A percentile compares a stretch with the other conserved stretches of the same genome.
Evolutionary conservation across 176 grass and related monocot genomes (phyloP).

Genomic region (Poa pratensis): DNA sequence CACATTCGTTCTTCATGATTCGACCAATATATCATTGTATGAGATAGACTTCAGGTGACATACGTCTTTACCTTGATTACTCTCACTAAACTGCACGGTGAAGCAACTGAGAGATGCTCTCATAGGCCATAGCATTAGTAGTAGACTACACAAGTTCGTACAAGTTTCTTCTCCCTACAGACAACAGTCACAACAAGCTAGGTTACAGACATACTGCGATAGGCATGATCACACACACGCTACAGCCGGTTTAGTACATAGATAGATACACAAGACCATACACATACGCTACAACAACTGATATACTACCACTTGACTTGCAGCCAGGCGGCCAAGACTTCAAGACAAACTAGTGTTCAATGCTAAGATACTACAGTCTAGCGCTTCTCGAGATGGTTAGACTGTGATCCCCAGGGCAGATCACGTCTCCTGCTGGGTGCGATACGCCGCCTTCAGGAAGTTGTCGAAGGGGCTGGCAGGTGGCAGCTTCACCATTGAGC

Average conservation of each 20-base stretch:
- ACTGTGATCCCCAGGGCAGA: constrained; percentile 31
- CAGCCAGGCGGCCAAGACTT: not conserved
- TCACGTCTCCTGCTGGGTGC: constrained; percentile 52
- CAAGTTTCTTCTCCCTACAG: not conserved
- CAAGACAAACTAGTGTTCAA: constrained; percentile 18
- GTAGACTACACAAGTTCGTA: not conserved
- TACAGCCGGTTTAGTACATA: constrained; percentile 4
- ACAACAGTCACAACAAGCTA: not conserved
- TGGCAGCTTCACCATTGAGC: constrained; percentile 71
- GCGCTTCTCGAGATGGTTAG: constrained; percentile 23
- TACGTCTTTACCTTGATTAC: not conserved
- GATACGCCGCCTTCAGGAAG: constrained; percentile 84
- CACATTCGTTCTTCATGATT: not conserved
- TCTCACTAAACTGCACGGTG: no score
- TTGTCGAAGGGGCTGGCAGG: constrained; percentile 94
- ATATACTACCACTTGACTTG: not conserved
- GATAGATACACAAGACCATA: constrained; percentile 15
- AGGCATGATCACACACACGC: constrained; percentile 20
- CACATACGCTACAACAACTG: constrained; percentile 31
- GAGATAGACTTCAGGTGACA: not conserved
- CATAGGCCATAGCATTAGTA: not conserved
- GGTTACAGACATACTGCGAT: constrained; percentile 4
- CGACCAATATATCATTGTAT: not conserved
- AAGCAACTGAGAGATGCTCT: not conserved
- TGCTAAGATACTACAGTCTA: constrained; percentile 31